Conservation (phyloP, 352 stramenopile genomes). For the Pythium phragmitis region DNA sequence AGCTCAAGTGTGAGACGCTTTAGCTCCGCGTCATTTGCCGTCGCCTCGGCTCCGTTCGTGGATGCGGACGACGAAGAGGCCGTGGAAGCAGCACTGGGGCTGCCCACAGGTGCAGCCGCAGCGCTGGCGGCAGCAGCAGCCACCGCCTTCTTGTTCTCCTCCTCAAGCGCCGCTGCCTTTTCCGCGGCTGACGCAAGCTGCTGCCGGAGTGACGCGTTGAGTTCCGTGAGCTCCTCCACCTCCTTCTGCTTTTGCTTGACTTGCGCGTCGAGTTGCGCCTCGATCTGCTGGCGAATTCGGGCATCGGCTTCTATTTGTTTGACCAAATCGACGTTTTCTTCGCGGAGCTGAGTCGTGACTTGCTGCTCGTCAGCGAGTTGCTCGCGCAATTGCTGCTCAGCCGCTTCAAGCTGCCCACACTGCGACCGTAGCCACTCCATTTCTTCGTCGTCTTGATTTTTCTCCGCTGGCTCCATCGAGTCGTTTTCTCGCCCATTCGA, state of each 20-base stretch:
- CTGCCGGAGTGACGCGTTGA: constrained; percentile 50
- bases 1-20: constrained; percentile 43
- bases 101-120: too few relatives aligned
- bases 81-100: constrained; percentile 27
- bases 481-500: constrained; percentile 2
- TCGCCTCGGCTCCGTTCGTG: background rate
- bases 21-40: constrained; percentile 15
- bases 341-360: constrained; percentile 40
- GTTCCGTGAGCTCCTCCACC: constrained; percentile 46
- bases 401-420: constrained; percentile 56
- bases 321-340: constrained; percentile 45
- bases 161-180: constrained; percentile 41
- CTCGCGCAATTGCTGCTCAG: constrained; percentile 38
- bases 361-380: constrained; percentile 47
- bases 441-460: constrained; percentile 31
- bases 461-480: constrained; percentile 4
- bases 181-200: constrained; percentile 52
- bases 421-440: constrained; percentile 42
- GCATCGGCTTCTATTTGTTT: constrained; percentile 24
- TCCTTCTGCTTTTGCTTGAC: constrained; percentile 54
- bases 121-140: background rate
- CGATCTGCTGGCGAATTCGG: constrained; percentile 13
- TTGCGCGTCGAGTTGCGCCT: constrained; percentile 26
- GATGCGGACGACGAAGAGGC: constrained; percentile 17
- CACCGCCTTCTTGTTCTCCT: constrained; percentile 29